Percentiles rank a stretch among this genome's conserved stretches.
phyloP scores from a whole-genome alignment of 2,329 filamentous ascomycete species.

The Metarhizium album region DNA sequence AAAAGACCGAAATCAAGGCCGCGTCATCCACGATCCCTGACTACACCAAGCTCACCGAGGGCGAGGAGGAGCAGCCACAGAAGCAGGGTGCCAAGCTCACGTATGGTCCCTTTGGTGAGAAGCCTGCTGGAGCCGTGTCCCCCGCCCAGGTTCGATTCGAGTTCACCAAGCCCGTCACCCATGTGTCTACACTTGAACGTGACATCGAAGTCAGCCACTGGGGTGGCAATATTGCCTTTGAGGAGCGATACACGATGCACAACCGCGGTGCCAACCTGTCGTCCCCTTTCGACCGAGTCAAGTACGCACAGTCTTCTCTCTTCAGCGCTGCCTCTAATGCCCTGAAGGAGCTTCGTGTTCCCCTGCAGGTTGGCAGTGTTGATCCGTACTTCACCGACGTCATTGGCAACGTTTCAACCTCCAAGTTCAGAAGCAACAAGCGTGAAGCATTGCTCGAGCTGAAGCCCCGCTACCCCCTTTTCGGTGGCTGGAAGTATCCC shows the following conservation, averaged over 20 bases:
- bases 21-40: slow-evolving; percentile 68
- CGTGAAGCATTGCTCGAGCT: slow-evolving; percentile 78
- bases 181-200: slow-evolving; percentile 69
- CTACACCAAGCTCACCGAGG: slow-evolving; percentile 61
- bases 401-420: slow-evolving; percentile 95
- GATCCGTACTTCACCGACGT: slow-evolving; percentile 93
- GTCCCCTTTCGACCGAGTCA: slow-evolving; percentile 62
- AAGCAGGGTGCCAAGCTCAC: slow-evolving; percentile 78
- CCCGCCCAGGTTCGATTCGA: slow-evolving; percentile 80
- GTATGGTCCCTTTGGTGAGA: slow-evolving; percentile 80
- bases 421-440: slow-evolving; percentile 66
- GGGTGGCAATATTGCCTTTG: slow-evolving; percentile 92
- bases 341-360: slow-evolving; percentile 71
- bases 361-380: slow-evolving; percentile 65
- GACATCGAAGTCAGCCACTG: slow-evolving; percentile 95
- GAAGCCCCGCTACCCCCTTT: slow-evolving; percentile 90
- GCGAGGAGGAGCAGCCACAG: slow-evolving; percentile 56
- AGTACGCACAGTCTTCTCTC: slow-evolving; percentile 63
- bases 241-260: slow-evolving; percentile 82
- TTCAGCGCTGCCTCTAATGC: slow-evolving; percentile 69
- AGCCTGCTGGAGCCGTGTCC: slow-evolving; percentile 65
- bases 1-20: slow-evolving; percentile 96
- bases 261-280: slow-evolving; percentile 76
- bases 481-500: slow-evolving; percentile 96
- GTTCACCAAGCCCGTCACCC: slow-evolving; percentile 83